These are phyloP conservation scores for Sporisorium scitamineum DNA, from an alignment of 1,284 basidiomycete species.

Conservation along the genomic window DNA sequence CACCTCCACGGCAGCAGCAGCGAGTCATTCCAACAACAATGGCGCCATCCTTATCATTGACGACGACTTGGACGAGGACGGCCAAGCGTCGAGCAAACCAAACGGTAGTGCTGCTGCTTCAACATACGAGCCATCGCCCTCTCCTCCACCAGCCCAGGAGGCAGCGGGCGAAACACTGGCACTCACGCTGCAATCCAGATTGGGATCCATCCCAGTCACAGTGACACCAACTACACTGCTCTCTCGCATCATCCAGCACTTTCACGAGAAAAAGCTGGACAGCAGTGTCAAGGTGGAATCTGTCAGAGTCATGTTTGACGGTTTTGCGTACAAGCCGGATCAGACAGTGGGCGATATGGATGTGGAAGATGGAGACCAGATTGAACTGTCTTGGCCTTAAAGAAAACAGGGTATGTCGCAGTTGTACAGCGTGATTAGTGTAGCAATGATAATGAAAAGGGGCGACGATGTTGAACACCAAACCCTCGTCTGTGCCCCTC, in stretches of 20 bases:
- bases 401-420: background rate
- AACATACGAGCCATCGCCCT: background rate
- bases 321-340: conserved; percentile 15
- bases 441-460: background rate
- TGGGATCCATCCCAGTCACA: conserved; percentile 26
- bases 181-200: conserved; percentile 42
- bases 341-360: conserved; percentile 44
- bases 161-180: conserved; percentile 21
- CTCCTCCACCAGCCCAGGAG: background rate
- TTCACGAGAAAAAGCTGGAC: conserved; percentile 24
- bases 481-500: no score
- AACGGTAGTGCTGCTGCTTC: background rate
- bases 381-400: conserved; percentile 32
- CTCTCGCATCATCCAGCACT: conserved; percentile 42
- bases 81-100: background rate
- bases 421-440: background rate
- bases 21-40: background rate
- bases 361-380: conserved; percentile 45
- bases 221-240: conserved; percentile 52
- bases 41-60: conserved; percentile 9
- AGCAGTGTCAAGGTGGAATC: background rate
- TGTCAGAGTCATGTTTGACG: conserved; percentile 39
- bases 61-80: conserved; percentile 33
- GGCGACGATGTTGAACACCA: no score
- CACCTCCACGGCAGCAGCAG: conserved; percentile 1